phyloP scores from a whole-genome alignment of 2,329 filamentous ascomycete genomes.

The Diaporthe caulivora region DNA sequence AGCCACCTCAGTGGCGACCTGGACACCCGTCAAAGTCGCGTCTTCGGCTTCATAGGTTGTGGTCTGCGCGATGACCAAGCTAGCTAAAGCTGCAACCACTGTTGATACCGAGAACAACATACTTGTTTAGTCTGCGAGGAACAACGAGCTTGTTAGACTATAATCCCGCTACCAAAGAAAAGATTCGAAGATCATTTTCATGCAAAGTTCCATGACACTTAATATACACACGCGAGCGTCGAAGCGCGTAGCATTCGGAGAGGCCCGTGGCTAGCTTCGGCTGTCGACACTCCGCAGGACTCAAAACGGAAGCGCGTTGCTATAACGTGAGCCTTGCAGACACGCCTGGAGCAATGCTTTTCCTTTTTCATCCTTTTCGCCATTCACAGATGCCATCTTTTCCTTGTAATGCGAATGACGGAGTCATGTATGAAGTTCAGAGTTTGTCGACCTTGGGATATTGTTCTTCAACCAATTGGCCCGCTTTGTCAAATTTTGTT shows the following conservation, averaged over 20 bases:
- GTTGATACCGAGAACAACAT: background rate
- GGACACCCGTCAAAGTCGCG: slow-evolving; percentile 4
- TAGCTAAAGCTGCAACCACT: slow-evolving; percentile 14
- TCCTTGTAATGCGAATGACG: background rate
- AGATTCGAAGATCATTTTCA: background rate
- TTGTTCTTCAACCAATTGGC: background rate
- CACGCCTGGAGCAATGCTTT: background rate
- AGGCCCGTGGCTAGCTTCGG: slow-evolving; percentile 4
- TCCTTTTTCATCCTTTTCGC: background rate
- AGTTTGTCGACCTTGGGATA: too few species aligned
- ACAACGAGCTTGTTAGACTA: background rate
- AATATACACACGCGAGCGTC: background rate
- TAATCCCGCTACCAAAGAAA: slow-evolving; percentile 15
- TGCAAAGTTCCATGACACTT: background rate
- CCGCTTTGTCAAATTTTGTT: background rate
- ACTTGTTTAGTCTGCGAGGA: background rate
- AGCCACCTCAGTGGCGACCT: slow-evolving; percentile 11
- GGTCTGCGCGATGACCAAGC: background rate
- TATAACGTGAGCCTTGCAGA: background rate
- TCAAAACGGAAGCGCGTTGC: slow-evolving; percentile 1
- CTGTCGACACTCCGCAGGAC: slow-evolving; percentile 5
- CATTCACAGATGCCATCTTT: background rate
- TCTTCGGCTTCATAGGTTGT: slow-evolving; percentile 19
- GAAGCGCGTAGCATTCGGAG: background rate
- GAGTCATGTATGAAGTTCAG: background rate